Percentiles rank a stretch among this genome's conserved stretches.
Evolutionary conservation across 2,329 filamentous ascomycete species (phyloP).

Genomic region (Diaporthe aspalathi): DNA sequence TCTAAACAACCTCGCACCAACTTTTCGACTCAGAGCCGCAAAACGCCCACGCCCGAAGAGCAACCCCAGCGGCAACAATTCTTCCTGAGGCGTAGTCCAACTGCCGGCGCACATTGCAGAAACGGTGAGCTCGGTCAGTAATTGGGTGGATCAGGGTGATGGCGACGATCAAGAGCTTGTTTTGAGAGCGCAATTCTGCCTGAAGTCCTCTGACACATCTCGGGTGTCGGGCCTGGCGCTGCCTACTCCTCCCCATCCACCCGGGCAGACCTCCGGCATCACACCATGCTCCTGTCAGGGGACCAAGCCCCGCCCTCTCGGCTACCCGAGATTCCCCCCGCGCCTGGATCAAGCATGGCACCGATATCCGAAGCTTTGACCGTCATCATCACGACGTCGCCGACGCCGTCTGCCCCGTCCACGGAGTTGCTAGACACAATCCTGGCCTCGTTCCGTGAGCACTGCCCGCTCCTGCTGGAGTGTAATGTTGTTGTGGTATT

Average conservation of each 20-base stretch:
- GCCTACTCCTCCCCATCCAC: neutral
- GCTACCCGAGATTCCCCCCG: conserved; percentile 15
- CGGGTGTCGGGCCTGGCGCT: conserved; percentile 9
- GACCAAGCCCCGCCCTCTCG: neutral
- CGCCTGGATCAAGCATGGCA: conserved; percentile 11
- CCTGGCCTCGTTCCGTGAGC: conserved; percentile 55
- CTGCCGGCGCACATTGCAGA: neutral
- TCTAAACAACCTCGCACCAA: neutral
- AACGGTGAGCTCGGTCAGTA: neutral
- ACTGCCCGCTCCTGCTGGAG: conserved; percentile 54
- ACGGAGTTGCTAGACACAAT: conserved; percentile 63
- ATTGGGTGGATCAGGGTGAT: neutral
- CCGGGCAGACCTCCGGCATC: neutral
- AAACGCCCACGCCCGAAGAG: too few species aligned
- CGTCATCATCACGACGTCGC: conserved; percentile 65
- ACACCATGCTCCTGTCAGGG: neutral
- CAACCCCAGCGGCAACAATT: neutral
- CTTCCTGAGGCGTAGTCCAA: neutral
- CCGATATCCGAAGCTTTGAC: conserved; percentile 48
- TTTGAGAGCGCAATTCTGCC: conserved; percentile 31
- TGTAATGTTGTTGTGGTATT: conserved; percentile 64
- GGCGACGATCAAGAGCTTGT: conserved; percentile 28
- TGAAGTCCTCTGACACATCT: conserved; percentile 28
- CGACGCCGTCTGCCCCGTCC: conserved; percentile 65
- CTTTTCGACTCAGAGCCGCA: neutral